These are phyloP conservation scores for Trichosporon asahii DNA, from an alignment of 1,284 basidiomycete genomes.

Conservation along the genomic window DNA sequence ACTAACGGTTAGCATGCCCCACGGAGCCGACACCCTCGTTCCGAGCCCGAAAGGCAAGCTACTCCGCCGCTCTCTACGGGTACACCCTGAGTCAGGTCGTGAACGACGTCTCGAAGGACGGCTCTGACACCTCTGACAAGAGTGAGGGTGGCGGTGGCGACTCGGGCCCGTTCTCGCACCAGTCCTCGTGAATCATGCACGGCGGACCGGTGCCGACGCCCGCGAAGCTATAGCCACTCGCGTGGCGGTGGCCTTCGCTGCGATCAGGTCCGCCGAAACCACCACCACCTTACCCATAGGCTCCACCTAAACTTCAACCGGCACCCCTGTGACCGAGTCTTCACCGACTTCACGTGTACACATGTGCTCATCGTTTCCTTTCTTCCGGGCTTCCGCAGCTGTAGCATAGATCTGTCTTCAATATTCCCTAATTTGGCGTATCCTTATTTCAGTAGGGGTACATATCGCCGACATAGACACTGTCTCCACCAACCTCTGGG, in stretches of 20 bases:
- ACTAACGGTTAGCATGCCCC: neutral
- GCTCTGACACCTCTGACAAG: neutral
- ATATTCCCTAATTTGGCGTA: neutral
- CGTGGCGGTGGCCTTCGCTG: neutral
- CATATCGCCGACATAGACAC: neutral
- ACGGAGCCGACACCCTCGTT: neutral
- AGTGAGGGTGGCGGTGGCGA: neutral
- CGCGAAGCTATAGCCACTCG: neutral
- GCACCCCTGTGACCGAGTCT: neutral
- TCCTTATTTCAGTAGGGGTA: neutral
- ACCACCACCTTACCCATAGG: neutral
- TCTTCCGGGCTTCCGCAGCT: neutral
- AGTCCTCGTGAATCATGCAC: neutral
- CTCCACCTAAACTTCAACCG: neutral
- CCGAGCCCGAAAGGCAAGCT: neutral
- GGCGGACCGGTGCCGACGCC: too few species aligned
- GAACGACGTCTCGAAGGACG: neutral
- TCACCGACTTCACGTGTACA: neutral
- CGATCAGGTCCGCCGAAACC: neutral
- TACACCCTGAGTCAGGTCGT: constrained; percentile 1
- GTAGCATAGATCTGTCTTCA: neutral
- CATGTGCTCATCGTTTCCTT: neutral
- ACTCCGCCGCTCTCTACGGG: constrained; percentile 3
- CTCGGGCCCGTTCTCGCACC: neutral
- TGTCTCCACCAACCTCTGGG: neutral